Evolutionary conservation across 225 moss, liverwort and hornwort species (phyloP).

Genomic region (Thuidium tamariscinum): DNA sequence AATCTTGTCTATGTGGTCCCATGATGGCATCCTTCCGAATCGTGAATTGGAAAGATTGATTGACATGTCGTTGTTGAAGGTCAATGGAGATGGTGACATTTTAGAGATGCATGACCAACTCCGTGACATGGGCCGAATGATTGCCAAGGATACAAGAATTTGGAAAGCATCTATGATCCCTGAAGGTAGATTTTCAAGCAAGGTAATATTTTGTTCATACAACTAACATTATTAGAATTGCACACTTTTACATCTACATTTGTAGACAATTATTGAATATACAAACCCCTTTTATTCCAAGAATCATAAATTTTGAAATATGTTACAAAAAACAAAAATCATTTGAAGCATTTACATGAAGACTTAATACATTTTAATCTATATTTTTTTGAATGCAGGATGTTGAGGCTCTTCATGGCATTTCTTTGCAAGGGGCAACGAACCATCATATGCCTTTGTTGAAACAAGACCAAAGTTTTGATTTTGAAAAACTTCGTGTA

Average conservation of each 20-base stretch:
- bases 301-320: background rate
- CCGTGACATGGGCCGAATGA: background rate
- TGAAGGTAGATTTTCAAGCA: background rate
- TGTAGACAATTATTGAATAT: background rate
- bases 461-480: background rate
- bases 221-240: background rate
- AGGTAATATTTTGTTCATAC: background rate
- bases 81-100: background rate
- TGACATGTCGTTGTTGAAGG: background rate
- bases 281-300: background rate
- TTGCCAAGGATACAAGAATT: background rate
- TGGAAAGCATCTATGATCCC: background rate
- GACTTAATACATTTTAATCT: background rate
- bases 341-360: background rate
- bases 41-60: background rate
- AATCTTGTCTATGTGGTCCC: background rate
- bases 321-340: fast-evolving
- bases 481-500: background rate
- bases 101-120: background rate
- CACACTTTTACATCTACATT: background rate
- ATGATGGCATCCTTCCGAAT: background rate
- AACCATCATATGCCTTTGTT: background rate
- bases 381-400: background rate
- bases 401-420: background rate
- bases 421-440: background rate